Evolutionary conservation across 106 monocot species (phyloP).

Genomic region (Iris macrosiphon): DNA sequence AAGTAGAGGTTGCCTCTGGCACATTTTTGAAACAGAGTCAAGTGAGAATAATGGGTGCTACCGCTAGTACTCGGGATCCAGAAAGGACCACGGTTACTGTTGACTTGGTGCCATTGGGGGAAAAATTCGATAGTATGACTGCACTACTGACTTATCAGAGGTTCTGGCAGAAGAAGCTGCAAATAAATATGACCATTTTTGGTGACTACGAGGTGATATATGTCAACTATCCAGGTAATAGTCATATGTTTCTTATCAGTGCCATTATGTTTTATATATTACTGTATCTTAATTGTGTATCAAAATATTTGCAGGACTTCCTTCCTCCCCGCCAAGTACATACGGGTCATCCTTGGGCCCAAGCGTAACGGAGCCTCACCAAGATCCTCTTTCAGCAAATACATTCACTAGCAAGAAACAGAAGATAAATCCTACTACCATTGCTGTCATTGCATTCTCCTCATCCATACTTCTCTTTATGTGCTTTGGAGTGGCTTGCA

Average conservation of each 20-base stretch:
- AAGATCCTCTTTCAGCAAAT: conserved; percentile 26
- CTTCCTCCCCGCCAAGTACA: conserved; percentile 37
- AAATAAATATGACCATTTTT: conserved; percentile 52
- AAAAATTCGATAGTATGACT: conserved; percentile 71
- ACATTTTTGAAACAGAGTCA: conserved; percentile 97
- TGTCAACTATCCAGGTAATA: conserved; percentile 68
- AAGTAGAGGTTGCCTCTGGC: conserved; percentile 77
- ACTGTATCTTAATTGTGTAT: conserved; percentile 5
- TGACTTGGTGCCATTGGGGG: conserved; percentile 50
- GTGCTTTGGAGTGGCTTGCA: conserved; percentile 18
- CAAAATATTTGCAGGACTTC: conserved; percentile 50
- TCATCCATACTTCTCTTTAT: conserved; percentile 26
- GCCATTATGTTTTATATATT: background rate
- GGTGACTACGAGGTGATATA: conserved; percentile 64
- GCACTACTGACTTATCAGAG: conserved; percentile 68
- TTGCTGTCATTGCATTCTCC: conserved; percentile 25
- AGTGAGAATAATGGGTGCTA: conserved; percentile 93
- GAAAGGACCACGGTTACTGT: conserved; percentile 51
- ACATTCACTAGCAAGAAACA: conserved; percentile 3
- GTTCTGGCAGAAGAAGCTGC: conserved; percentile 70
- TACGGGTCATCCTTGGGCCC: conserved; percentile 14
- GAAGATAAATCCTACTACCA: conserved; percentile 14
- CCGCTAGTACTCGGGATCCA: conserved; percentile 46
- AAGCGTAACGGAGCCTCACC: conserved; percentile 1
- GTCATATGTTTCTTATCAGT: background rate